A percentile compares a stretch with the other conserved stretches of the same genome.
phyloP scores from a whole-genome alignment of 129 eudicot genomes.

The Apium graveolens region DNA sequence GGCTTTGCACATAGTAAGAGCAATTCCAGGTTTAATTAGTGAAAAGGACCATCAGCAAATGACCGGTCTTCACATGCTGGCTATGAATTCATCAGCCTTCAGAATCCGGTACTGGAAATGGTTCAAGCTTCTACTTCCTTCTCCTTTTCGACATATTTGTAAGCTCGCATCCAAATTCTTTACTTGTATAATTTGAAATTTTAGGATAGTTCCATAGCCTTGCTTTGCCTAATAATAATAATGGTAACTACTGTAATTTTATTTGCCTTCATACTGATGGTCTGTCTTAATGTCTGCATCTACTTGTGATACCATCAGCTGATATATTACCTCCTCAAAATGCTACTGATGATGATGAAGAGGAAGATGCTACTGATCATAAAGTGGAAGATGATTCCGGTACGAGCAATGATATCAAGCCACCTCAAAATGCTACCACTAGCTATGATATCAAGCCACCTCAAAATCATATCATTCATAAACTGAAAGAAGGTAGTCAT shows the following conservation, averaged over 20 bases:
- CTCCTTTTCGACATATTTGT: not conserved
- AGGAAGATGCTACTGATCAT: not conserved
- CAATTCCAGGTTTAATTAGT: conserved; percentile 10
- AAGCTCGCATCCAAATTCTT: not conserved
- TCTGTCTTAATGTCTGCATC: not conserved
- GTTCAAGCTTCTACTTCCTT: conserved; percentile 7
- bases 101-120: not conserved
- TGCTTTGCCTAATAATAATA: not conserved
- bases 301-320: not conserved
- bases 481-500: not conserved
- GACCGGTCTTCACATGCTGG: conserved; percentile 36
- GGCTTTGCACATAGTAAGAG: conserved; percentile 18
- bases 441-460: no score
- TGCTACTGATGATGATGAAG: not conserved
- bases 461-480: no score
- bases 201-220: not conserved
- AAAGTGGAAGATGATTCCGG: not conserved
- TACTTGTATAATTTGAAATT: no score
- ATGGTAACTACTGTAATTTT: not conserved
- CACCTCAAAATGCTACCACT: not conserved
- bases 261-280: not conserved
- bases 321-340: not conserved
- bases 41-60: conserved; percentile 19
- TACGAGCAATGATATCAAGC: not conserved
- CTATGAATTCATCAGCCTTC: conserved; percentile 28